Base-by-base conservation (phyloP, 2,329 filamentous ascomycete species). In the Epicoccum nigrum region DNA sequence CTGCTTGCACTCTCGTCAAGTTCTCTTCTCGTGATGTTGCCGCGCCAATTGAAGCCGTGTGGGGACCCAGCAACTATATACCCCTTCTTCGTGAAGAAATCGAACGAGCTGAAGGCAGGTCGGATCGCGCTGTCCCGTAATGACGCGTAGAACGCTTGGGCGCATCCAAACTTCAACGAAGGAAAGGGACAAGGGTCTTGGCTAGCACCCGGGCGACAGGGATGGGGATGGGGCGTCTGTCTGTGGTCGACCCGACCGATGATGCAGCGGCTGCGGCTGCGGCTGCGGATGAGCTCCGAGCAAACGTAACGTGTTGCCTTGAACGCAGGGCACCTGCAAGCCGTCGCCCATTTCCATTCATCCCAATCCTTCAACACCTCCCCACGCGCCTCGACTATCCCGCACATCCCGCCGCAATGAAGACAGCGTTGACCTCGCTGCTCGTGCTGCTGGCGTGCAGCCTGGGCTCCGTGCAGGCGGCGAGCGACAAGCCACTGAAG, bases 401-500 rank as follows among this genome's bases (percentile, higher is more conserved):
- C 11, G 31, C 31, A 5, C 17, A 20, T 20, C 45, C 43, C 21
- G 51, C 51, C 48, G 38, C 35, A 53, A 71, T 71, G 68, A 64
- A 64, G 56, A 54, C 65, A 31, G 35, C 62, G 39, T 54, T 65
- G 41, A 50, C 58, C 28, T 64, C 63, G 21, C 61, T 67, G 16
- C 56, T 70, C 35, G 46, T 66, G 47, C 60, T 64, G 42, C 53
- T 59, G 34, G 68, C 48, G 60, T 75, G 45, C 70, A 70, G 61
- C 67, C 71, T 53, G 64, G 56, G 25, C 34, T 4, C 8, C 15
- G 56, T 57, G 43, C 69, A 74, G 30, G 68, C 74, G 19, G 61
- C 54, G 64, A 75, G 60, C 70, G 78, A 67, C 59, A 76, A 79
- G 54, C 63, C 74, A n/a, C 68, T 75, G 35, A 77, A 79, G 46